These are phyloP conservation scores for Ceriops decandra DNA, from an alignment of 345 rosid species.

Conservation along the genomic window DNA sequence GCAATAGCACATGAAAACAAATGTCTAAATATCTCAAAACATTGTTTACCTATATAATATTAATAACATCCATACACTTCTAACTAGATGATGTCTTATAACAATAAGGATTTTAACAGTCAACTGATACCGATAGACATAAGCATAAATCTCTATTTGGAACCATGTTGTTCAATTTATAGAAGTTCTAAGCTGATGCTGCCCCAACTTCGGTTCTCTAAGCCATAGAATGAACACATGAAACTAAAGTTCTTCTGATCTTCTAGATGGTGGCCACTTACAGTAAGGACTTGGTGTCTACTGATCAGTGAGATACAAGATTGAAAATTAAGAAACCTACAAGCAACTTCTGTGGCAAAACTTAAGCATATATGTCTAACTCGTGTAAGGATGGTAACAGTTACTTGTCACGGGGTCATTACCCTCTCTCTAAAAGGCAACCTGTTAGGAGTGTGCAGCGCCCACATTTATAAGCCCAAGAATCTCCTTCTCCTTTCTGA, in stretches of 20 bases:
- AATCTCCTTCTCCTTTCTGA: no score
- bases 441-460: no score
- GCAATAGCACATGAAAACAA: background rate
- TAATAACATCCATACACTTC: background rate
- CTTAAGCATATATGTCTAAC: constrained; percentile 48
- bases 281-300: constrained; percentile 6
- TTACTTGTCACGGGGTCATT: constrained; percentile 19
- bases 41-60: background rate
- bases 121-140: background rate
- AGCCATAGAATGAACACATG: background rate
- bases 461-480: no score
- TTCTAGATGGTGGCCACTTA: constrained; percentile 13
- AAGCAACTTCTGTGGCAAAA: constrained; percentile 40
- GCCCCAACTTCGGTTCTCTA: constrained; percentile 10
- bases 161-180: background rate
- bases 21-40: no score
- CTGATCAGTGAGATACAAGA: constrained; percentile 1
- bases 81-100: background rate
- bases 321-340: constrained; percentile 10
- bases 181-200: constrained; percentile 11
- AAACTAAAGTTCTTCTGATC: constrained; percentile 10
- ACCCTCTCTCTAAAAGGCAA: no score
- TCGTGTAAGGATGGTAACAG: constrained; percentile 94
- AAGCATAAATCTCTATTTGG: background rate
- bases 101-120: background rate